Evolutionary conservation across 2,329 filamentous ascomycete genomes (phyloP), one percentile per base, ranked within the genome.

Genomic region (Taxawa tesnikishii): DNA sequence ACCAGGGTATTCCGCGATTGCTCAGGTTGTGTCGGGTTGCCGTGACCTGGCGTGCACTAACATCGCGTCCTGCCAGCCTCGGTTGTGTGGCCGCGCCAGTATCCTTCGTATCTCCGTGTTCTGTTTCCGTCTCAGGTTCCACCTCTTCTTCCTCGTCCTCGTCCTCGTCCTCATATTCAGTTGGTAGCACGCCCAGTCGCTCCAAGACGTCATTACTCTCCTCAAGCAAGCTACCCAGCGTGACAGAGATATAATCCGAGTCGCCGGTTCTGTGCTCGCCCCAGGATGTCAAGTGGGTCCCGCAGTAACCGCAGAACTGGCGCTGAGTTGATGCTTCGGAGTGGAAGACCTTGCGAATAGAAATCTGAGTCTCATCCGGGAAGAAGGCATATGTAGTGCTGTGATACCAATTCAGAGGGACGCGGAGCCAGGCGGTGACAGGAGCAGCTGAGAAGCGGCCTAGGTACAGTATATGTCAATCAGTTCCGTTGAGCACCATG

Each of bases 271-370:
- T 79, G 15, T 34, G 24, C 54, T 93, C 85, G 28, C 75, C 79
- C 84, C 84, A 94, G 45, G 79, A 83, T 0, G 79, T 79, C 33
- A 94, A 62, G 9, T 82, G 80, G 0, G 85, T 93, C 32, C 87
- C 87, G 53, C 87, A 94, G 60, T 81, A 92, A 15, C 87, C 87
- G 58, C 87, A 94, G 56, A 94, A 94, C 43, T 84, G 73, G 30
- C 83, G 75, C 51, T 79, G 75, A 1, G 72, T 65, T 70, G 19
- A 68, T 43, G 63, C 46, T 11, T 51, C 54, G 3, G 55, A 59
- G 34, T 51, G 39, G 44, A 60, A 66, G 26, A 55, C 61, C 30
- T 59, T 57, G 32, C 59, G 60, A 45, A 66, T 65, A 33, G 51
- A 55, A 26, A 44, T 39, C 33, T 56, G 60, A 5, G 55, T 56